phyloP scores from a whole-genome alignment of 805 yeast species.

The Cyberlindnera lachancei region DNA sequence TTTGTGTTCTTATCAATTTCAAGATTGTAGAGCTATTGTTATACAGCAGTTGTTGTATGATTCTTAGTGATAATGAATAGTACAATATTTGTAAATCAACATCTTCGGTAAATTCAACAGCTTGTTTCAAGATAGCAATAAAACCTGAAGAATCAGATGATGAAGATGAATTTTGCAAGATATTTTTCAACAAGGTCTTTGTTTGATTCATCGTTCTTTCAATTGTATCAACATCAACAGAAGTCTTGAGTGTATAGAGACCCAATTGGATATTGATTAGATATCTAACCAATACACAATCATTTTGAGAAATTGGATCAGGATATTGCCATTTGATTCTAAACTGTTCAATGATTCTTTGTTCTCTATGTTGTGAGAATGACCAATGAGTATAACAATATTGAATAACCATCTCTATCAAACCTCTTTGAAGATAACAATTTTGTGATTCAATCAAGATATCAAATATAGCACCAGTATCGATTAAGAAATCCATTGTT shows the following conservation, averaged over 20 bases:
- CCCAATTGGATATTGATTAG: slow-evolving; percentile 31
- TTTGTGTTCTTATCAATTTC: slow-evolving; percentile 20
- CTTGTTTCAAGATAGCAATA: slow-evolving; percentile 30
- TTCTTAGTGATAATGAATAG: slow-evolving; percentile 16
- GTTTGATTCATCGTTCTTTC: slow-evolving; percentile 15
- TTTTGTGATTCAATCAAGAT: slow-evolving; percentile 20
- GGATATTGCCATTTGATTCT: slow-evolving; percentile 25
- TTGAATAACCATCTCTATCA: slow-evolving; percentile 35
- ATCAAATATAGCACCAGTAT: slow-evolving; percentile 29
- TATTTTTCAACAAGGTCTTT: slow-evolving; percentile 14
- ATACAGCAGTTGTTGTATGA: slow-evolving; percentile 23
- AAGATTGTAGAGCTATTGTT: slow-evolving; percentile 32
- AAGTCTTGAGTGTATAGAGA: slow-evolving; percentile 15
- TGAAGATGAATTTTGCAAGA: slow-evolving; percentile 19
- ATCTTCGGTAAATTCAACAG: slow-evolving; percentile 23
- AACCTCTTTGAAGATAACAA: slow-evolving; percentile 21
- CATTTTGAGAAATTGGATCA: slow-evolving; percentile 26
- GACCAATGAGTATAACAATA: slow-evolving; percentile 42
- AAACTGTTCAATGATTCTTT: slow-evolving; percentile 19
- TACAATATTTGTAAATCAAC: slow-evolving; percentile 18
- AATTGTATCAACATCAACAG: slow-evolving; percentile 11
- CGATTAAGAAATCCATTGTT: slow-evolving; percentile 33
- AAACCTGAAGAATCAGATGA: slow-evolving; percentile 26
- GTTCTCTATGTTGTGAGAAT: slow-evolving; percentile 17
- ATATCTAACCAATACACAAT: slow-evolving; percentile 25